phyloP scores from a whole-genome alignment of 441 rosid genomes.

The Sinapis alba region DNA sequence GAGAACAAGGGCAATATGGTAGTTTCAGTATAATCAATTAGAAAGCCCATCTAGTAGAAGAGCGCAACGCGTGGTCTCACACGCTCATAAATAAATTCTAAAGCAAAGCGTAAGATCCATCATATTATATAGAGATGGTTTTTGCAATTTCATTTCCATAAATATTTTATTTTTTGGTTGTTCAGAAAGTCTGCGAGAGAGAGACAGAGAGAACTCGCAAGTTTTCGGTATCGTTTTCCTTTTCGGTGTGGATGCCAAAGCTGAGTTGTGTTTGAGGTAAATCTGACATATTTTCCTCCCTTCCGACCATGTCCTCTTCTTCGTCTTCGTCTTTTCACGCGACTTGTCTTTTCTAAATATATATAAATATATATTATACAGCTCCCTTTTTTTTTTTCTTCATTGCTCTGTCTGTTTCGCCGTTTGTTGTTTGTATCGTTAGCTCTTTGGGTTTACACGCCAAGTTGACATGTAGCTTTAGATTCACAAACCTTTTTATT shows the following conservation, averaged over 20 bases:
- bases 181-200: slow-evolving; percentile 18
- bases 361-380: background rate
- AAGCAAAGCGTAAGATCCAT: slow-evolving; percentile 35
- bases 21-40: background rate
- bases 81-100: slow-evolving; percentile 21
- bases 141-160: slow-evolving; percentile 9
- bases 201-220: slow-evolving; percentile 8
- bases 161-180: background rate
- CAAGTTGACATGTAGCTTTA: slow-evolving; percentile 50
- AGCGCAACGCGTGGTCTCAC: slow-evolving; percentile 39
- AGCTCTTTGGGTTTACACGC: slow-evolving; percentile 17
- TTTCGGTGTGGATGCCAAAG: slow-evolving; percentile 26
- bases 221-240: background rate
- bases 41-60: slow-evolving; percentile 17
- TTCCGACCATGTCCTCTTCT: slow-evolving; percentile 16
- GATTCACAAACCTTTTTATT: slow-evolving; percentile 38
- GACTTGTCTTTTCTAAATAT: slow-evolving; percentile 20
- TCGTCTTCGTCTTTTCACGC: slow-evolving; percentile 26
- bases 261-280: slow-evolving; percentile 28
- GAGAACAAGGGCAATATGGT: background rate
- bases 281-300: slow-evolving; percentile 10
- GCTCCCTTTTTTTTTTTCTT: background rate
- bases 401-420: slow-evolving; percentile 29
- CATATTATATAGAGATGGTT: background rate
- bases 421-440: slow-evolving; percentile 36